Percentiles rank a stretch among this genome's conserved stretches.
These are phyloP conservation scores for Solanum sejunctum DNA, from an alignment of 257 asterid genomes.

Conservation along the genomic window DNA sequence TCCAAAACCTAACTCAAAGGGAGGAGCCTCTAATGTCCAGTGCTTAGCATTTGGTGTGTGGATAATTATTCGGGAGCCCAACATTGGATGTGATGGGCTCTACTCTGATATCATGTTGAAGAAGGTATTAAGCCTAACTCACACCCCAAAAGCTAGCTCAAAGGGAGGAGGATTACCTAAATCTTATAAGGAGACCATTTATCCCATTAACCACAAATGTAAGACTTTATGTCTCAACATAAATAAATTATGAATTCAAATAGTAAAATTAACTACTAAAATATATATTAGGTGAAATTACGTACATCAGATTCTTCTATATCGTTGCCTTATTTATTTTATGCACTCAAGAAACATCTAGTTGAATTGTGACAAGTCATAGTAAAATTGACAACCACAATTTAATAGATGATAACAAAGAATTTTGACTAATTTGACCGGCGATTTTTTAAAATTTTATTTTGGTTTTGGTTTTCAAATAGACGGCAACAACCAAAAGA, in stretches of 20 bases:
- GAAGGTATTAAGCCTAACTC: too few species aligned
- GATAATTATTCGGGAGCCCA: too few species aligned
- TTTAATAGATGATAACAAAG: background rate
- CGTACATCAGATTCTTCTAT: background rate
- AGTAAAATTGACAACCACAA: background rate
- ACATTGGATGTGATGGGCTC: too few species aligned
- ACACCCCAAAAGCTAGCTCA: too few species aligned
- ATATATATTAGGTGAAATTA: background rate
- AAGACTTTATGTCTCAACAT: too few species aligned
- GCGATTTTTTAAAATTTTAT: background rate
- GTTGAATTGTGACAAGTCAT: background rate
- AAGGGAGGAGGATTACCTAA: too few species aligned
- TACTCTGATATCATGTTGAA: too few species aligned
- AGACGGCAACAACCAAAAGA: background rate
- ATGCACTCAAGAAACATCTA: background rate
- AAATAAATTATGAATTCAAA: background rate
- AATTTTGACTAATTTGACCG: background rate
- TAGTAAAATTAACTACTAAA: background rate
- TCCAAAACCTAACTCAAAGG: too few species aligned
- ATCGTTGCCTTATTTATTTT: background rate
- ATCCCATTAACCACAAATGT: too few species aligned
- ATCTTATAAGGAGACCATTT: too few species aligned
- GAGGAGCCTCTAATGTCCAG: too few species aligned
- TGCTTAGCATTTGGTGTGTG: too few species aligned
- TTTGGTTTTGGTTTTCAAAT: background rate